A percentile compares a stretch with the other conserved stretches of the same genome.
phyloP scores from a whole-genome alignment of 1,284 basidiomycete genomes.

The Cryptococcus floricola region DNA sequence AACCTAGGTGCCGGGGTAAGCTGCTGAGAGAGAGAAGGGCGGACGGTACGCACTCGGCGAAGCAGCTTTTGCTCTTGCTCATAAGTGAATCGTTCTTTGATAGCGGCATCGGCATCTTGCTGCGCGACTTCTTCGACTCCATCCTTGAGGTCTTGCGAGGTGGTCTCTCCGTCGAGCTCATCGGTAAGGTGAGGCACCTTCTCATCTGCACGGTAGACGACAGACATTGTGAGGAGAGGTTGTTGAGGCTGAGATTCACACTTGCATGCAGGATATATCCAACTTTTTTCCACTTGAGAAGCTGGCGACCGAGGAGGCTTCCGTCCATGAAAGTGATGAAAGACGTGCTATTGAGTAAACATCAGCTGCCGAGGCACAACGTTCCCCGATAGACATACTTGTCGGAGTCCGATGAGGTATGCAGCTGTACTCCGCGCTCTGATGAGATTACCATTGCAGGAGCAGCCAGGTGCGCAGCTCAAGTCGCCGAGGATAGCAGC shows the following conservation, averaged over 20 bases:
- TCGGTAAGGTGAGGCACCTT: neutral
- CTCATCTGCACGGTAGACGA: neutral
- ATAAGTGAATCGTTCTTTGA: neutral
- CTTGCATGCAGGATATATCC: neutral
- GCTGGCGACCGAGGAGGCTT: no score
- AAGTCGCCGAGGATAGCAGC: no score
- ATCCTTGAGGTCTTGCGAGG: neutral
- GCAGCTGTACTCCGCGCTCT: no score
- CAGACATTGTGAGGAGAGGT: neutral
- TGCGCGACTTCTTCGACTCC: neutral
- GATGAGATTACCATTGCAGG: no score
- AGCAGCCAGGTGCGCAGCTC: no score
- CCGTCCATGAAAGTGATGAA: no score
- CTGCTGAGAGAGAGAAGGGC: neutral
- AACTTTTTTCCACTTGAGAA: no score
- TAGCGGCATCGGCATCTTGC: neutral
- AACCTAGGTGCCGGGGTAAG: neutral
- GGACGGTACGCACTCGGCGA: neutral
- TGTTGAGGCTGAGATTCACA: neutral
- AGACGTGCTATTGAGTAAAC: neutral
- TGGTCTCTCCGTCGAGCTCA: neutral
- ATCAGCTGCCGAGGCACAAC: neutral
- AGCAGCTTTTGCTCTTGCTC: slow-evolving; percentile 6
- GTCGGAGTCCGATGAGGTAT: no score
- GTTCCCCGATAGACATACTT: no score